Conservation (phyloP, 768 basidiomycete species). For the Clathrus columnatus region DNA sequence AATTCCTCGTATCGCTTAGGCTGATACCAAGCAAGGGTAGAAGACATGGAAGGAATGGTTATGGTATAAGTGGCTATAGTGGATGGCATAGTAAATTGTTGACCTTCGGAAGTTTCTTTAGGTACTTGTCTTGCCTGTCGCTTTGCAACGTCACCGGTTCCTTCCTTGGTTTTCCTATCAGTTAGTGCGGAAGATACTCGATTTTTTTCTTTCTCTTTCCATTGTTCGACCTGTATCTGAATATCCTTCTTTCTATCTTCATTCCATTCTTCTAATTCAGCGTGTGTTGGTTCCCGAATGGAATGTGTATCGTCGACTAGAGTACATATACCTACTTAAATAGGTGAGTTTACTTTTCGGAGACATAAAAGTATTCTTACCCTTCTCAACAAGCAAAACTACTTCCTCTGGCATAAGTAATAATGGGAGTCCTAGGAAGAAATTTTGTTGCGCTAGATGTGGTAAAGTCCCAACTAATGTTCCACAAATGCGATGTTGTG, state of each 20-base stretch:
- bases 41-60: conserved; percentile 59
- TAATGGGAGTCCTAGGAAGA: conserved; percentile 89
- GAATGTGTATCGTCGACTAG: conserved; percentile 65
- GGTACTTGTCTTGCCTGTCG: conserved; percentile 58
- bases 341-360: not conserved
- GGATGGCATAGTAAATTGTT: conserved; percentile 4
- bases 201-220: conserved; percentile 40
- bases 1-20: conserved; percentile 46
- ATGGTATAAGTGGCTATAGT: conserved; percentile 37
- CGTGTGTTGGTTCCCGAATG: conserved; percentile 39
- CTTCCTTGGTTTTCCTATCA: conserved; percentile 14
- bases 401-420: conserved; percentile 88
- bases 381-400: conserved; percentile 74
- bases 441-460: conserved; percentile 91
- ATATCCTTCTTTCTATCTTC: conserved; percentile 37
- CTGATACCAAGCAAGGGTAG: conserved; percentile 60
- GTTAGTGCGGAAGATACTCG: conserved; percentile 27
- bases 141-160: conserved; percentile 57
- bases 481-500: conserved; percentile 76
- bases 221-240: conserved; percentile 39
- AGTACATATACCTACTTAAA: conserved; percentile 54
- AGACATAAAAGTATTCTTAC: conserved; percentile 33
- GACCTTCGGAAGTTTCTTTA: conserved; percentile 16
- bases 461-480: conserved; percentile 86
- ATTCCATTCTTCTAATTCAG: conserved; percentile 48